phyloP scores from a whole-genome alignment of 2,329 filamentous ascomycete genomes.

The Aspergillus fijiensis region DNA sequence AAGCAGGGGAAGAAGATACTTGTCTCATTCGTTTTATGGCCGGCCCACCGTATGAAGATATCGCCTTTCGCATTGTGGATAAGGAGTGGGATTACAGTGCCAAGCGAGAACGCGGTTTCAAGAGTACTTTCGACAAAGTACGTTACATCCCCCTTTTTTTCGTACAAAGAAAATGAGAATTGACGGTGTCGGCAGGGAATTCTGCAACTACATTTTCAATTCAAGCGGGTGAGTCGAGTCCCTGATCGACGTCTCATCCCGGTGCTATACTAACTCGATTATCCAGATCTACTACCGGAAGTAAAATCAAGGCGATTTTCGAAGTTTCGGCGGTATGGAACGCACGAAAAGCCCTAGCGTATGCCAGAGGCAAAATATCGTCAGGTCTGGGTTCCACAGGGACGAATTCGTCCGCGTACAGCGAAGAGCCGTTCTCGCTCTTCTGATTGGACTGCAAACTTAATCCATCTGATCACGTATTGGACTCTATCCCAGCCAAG shows the following conservation, averaged over 20 bases:
- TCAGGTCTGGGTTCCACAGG: background rate
- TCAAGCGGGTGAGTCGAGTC: slow-evolving; percentile 77
- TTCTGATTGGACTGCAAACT: slow-evolving; percentile 32
- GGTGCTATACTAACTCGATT: slow-evolving; percentile 7
- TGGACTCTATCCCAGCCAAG: slow-evolving; percentile 13
- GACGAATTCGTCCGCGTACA: background rate
- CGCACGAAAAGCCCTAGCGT: background rate
- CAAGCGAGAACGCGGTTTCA: slow-evolving; percentile 91
- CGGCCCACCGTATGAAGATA: slow-evolving; percentile 92
- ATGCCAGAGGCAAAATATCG: background rate
- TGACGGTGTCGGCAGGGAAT: slow-evolving; percentile 66
- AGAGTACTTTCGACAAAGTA: slow-evolving; percentile 96
- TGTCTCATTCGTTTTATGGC: slow-evolving; percentile 95
- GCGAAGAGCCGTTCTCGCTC: background rate
- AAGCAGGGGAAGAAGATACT: slow-evolving; percentile 93
- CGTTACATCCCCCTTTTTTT: slow-evolving; percentile 24
- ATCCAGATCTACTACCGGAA: slow-evolving; percentile 51
- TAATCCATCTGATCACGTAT: slow-evolving; percentile 19
- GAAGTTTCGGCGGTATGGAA: background rate
- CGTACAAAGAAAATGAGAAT: background rate
- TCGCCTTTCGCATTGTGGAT: slow-evolving; percentile 95
- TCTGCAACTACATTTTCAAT: slow-evolving; percentile 94
- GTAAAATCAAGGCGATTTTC: slow-evolving; percentile 29
- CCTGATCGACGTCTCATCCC: slow-evolving; percentile 1
- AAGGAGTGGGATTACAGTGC: slow-evolving; percentile 99